Conservation (phyloP, 306 rosid species). For the Dryas octopetala region DNA sequence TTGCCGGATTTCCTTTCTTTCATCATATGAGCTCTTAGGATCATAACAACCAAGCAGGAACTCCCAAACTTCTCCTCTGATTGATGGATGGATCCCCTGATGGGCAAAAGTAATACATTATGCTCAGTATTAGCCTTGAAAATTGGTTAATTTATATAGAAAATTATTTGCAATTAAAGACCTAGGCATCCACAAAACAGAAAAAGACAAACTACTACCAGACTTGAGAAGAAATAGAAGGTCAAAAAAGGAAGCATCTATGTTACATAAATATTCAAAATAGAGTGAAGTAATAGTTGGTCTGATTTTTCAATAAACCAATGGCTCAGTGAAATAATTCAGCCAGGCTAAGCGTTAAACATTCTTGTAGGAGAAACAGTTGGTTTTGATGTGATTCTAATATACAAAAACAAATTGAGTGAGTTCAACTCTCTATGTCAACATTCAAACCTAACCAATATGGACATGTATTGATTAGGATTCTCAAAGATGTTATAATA, state of each 20-base stretch:
- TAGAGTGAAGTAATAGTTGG: not conserved
- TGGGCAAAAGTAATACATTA: constrained; percentile 21
- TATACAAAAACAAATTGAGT: not conserved
- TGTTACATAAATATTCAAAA: not conserved
- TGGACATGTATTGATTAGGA: not conserved
- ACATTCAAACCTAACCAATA: not conserved
- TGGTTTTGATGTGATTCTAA: not conserved
- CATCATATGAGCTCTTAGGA: constrained; percentile 83
- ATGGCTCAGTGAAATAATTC: not conserved
- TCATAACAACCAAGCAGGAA: constrained; percentile 94
- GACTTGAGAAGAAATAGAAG: not conserved
- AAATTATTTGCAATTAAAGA: constrained; percentile 1
- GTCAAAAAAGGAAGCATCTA: constrained; percentile 5
- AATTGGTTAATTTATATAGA: not conserved
- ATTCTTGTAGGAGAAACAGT: not conserved
- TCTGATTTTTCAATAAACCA: not conserved
- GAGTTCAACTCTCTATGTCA: not conserved
- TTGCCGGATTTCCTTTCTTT: constrained; percentile 72
- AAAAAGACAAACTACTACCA: not conserved
- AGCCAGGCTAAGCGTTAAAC: not conserved
- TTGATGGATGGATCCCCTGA: constrained; percentile 96
- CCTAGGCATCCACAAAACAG: not conserved
- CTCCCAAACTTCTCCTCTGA: constrained; percentile 99
- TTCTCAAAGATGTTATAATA: constrained; percentile 20
- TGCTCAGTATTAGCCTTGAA: constrained; percentile 10